Conservation (phyloP, 495 filamentous ascomycete genomes). For the Stereocaulon alpinum region DNA sequence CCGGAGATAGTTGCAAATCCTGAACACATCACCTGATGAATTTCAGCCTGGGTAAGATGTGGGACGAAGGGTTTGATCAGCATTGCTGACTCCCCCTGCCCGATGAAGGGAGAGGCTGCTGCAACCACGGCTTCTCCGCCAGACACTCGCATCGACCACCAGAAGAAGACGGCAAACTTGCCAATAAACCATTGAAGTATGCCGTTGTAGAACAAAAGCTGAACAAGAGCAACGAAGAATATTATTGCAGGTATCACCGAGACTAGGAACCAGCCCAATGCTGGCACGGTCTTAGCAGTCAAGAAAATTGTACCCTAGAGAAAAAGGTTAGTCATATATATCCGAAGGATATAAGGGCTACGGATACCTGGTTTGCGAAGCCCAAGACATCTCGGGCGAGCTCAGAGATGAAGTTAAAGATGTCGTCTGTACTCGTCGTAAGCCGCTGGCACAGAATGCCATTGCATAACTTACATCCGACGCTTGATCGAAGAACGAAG, state of each 20-base stretch:
- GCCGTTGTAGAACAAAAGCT: slow-evolving; percentile 67
- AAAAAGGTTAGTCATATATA: neutral
- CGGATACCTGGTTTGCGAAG: slow-evolving; percentile 43
- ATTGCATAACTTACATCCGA: slow-evolving; percentile 37
- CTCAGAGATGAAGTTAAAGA: slow-evolving; percentile 74
- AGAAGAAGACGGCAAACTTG: slow-evolving; percentile 84
- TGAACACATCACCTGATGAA: slow-evolving; percentile 86
- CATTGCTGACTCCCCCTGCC: slow-evolving; percentile 89
- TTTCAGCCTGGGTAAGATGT: slow-evolving; percentile 70
- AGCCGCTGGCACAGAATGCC: neutral
- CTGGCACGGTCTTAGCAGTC: slow-evolving; percentile 38
- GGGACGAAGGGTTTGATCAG: slow-evolving; percentile 77
- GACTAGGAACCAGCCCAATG: slow-evolving; percentile 54
- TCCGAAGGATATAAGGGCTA: neutral
- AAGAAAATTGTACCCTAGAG: slow-evolving; percentile 56
- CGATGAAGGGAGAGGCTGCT: slow-evolving; percentile 88
- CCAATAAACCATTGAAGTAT: slow-evolving; percentile 77
- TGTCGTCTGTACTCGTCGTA: slow-evolving; percentile 44
- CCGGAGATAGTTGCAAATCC: slow-evolving; percentile 53
- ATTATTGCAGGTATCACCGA: slow-evolving; percentile 73
- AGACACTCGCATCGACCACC: slow-evolving; percentile 82
- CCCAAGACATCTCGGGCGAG: slow-evolving; percentile 60
- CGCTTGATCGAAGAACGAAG: slow-evolving; percentile 71
- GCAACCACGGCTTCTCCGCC: slow-evolving; percentile 87
- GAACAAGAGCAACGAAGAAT: slow-evolving; percentile 83